Conservation (phyloP, 805 yeast species). For the Candida germanica region DNA sequence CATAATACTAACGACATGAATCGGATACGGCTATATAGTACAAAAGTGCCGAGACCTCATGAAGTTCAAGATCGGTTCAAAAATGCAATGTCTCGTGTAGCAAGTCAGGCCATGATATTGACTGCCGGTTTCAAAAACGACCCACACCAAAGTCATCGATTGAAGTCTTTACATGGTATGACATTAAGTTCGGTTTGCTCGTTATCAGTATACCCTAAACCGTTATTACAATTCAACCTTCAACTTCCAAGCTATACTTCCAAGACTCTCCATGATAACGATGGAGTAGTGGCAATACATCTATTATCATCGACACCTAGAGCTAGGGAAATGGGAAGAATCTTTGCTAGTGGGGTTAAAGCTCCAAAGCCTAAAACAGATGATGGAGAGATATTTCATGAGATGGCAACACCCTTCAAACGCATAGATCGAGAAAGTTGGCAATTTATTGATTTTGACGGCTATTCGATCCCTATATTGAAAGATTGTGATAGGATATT, state of each 20-base stretch:
- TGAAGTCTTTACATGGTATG: slow-evolving; percentile 55
- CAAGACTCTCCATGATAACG: slow-evolving; percentile 52
- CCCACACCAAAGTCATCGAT: background rate
- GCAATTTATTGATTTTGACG: slow-evolving; percentile 20
- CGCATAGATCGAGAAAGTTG: slow-evolving; percentile 28
- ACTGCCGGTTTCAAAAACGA: slow-evolving; percentile 27
- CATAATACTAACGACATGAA: too few species aligned
- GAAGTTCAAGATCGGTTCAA: slow-evolving; percentile 18
- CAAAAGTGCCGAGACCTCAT: background rate
- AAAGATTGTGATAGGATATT: slow-evolving; percentile 56
- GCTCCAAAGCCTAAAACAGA: slow-evolving; percentile 20
- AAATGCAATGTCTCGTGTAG: slow-evolving; percentile 33
- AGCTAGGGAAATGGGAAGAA: slow-evolving; percentile 59
- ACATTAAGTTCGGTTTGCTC: slow-evolving; percentile 87
- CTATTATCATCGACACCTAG: slow-evolving; percentile 58
- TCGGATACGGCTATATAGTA: slow-evolving; percentile 2
- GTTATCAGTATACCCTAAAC: slow-evolving; percentile 70
- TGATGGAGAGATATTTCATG: slow-evolving; percentile 40
- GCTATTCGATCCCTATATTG: slow-evolving; percentile 51
- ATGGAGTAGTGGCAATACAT: slow-evolving; percentile 66
- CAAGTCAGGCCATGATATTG: slow-evolving; percentile 43
- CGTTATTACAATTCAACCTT: slow-evolving; percentile 79
- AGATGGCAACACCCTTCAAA: slow-evolving; percentile 56
- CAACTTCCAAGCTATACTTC: slow-evolving; percentile 87
- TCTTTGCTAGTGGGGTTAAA: slow-evolving; percentile 60